Conservation (phyloP, 2,329 filamentous ascomycete genomes). For the Fusarium equiseti region DNA sequence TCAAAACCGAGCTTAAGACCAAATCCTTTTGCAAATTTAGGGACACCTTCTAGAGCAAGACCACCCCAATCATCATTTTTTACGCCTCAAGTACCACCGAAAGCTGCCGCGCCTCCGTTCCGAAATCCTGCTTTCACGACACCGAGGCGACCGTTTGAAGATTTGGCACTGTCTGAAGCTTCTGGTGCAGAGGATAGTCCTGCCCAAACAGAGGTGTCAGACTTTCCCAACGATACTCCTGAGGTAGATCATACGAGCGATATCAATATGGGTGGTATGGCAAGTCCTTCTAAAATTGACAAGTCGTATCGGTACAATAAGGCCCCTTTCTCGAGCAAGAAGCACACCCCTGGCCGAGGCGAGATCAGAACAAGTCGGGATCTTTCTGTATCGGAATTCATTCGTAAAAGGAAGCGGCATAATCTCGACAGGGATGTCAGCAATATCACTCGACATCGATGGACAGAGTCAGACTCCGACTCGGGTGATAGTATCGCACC, state of each 20-base stretch:
- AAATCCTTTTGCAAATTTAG: constrained; percentile 54
- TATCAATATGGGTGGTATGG: constrained; percentile 56
- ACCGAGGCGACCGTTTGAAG: constrained; percentile 68
- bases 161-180: constrained; percentile 65
- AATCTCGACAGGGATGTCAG: constrained; percentile 65
- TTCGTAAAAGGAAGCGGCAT: constrained; percentile 67
- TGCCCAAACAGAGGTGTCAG: constrained; percentile 68
- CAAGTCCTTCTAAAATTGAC: constrained; percentile 61
- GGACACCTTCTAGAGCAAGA: constrained; percentile 58
- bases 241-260: constrained; percentile 62
- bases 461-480: constrained; percentile 62
- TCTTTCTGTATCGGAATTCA: constrained; percentile 57
- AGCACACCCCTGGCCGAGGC: constrained; percentile 68
- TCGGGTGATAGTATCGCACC: constrained; percentile 56
- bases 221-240: constrained; percentile 64
- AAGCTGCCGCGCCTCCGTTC: constrained; percentile 64
- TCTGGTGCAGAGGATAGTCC: constrained; percentile 72
- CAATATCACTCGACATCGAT: constrained; percentile 60
- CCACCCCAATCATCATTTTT: constrained; percentile 61
- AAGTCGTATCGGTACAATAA: constrained; percentile 61
- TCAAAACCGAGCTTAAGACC: constrained; percentile 51
- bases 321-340: constrained; percentile 54
- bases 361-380: constrained; percentile 67
- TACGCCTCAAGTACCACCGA: constrained; percentile 57
- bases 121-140: constrained; percentile 75